Evolutionary conservation across 768 basidiomycete genomes (phyloP), one percentile per base, ranked within the genome.

Genomic region (Cystofilobasidium capitatum): DNA sequence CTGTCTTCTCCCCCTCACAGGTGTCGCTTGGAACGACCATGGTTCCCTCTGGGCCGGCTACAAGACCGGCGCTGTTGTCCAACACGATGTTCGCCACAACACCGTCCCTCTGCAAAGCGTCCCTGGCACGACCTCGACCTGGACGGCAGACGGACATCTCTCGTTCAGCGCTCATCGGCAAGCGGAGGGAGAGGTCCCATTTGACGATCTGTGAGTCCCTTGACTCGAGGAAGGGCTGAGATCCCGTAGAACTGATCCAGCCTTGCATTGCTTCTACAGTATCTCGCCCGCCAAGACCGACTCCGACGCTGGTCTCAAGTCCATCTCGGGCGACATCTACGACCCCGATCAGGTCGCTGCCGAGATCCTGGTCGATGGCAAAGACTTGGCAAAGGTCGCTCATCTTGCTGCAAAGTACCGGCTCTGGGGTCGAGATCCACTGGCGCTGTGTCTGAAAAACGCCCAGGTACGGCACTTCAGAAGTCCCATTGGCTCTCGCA

Each of bases 41-140:
- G 84, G 90, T 76, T 81, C 83, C 8, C 77, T 91, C 20, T 88
- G 86, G 84, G 81, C 86, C 0, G 83, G 86, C 58, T 87, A 89
- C 74, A 80, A 81, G 1, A 88, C 85, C 33, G 89, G 89, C 22
- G 81, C 84, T 3, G 89, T 92, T 74, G 83, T 87, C 3, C 88
- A 90, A 74, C 79, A 89, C 31, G 90, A 92, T 72, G 75, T 91
- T 33, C 81, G 87, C 24, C 80, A 85, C 49, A 81, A 81, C 13
- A 79, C 81, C 65, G 84, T 82, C 55, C 86, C 88, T 0, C 75
- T 89, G 9, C 87, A 89, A 71, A 79, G 83, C 0, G 79, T 91
- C 33, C 82, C 86, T 20, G 82, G 87, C 9, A 79, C 81, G 1
- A 81, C 86, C 2, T 71, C 83, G 17, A 80, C 86, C 1, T 91